phyloP scores from a whole-genome alignment of 2,329 filamentous ascomycete genomes.

The Cadophora gregata region DNA sequence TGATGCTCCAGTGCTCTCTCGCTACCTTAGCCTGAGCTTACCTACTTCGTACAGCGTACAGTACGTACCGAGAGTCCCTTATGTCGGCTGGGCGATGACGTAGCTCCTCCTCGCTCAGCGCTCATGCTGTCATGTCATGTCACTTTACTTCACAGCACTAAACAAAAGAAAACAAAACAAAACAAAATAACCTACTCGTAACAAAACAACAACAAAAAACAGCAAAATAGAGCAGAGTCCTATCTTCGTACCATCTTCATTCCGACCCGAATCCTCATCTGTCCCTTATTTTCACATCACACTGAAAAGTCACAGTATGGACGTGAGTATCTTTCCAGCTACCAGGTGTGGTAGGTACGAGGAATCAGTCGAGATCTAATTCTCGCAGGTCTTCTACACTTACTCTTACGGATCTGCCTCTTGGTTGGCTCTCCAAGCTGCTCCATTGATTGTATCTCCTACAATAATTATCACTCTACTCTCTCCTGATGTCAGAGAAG shows the following conservation, averaged over 20 bases:
- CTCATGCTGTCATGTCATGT: no score
- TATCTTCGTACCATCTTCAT: no score
- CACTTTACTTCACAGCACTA: neutral
- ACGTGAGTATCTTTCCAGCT: neutral
- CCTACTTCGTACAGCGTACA: no score
- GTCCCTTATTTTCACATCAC: neutral
- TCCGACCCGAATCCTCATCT: neutral
- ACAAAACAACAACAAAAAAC: no score
- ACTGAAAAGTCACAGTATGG: slow-evolving; percentile 15
- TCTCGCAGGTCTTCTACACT: slow-evolving; percentile 52
- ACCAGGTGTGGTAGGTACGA: neutral
- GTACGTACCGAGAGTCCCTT: no score
- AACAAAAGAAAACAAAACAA: neutral
- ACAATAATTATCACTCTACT: slow-evolving; percentile 66
- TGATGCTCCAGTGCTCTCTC: no score
- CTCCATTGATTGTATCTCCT: slow-evolving; percentile 61
- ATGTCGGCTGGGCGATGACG: slow-evolving; percentile 10
- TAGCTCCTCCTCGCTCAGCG: neutral
- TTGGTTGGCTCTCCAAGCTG: slow-evolving; percentile 54
- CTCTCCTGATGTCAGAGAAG: slow-evolving; percentile 60
- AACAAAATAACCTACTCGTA: neutral
- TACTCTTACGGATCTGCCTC: slow-evolving; percentile 59
- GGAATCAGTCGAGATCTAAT: slow-evolving; percentile 14
- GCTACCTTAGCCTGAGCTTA: no score
- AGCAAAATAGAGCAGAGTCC: no score